These are phyloP conservation scores for Stephania cephalantha DNA, from an alignment of 164 flowering plant genomes.

Conservation along the genomic window DNA sequence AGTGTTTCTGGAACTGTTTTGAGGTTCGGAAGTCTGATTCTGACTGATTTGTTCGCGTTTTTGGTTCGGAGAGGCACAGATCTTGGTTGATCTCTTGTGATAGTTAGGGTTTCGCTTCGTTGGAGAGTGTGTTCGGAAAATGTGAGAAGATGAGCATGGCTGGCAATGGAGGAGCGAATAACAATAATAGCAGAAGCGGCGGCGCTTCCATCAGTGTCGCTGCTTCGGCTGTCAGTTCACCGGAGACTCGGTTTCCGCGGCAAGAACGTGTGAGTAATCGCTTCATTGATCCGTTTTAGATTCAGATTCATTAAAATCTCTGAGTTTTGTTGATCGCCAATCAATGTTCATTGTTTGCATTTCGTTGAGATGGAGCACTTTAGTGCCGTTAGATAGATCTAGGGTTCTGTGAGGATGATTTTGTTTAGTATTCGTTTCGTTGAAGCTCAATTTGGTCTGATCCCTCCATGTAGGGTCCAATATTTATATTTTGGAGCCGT, in stretches of 20 bases:
- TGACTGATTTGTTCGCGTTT: not conserved
- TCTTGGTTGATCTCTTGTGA: not conserved
- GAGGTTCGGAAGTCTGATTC: not conserved
- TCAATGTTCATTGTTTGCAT: not conserved
- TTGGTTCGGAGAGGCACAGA: not conserved
- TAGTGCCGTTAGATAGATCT: not conserved
- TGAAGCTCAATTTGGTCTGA: not conserved
- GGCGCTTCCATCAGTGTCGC: slow-evolving; percentile 25
- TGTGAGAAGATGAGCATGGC: slow-evolving; percentile 22
- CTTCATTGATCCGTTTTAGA: not conserved
- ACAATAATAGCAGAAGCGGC: slow-evolving; percentile 10
- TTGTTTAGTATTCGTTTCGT: not conserved
- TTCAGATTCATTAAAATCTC: not conserved
- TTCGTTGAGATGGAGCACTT: not conserved
- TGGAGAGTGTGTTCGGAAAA: slow-evolving; percentile 4
- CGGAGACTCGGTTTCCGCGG: slow-evolving; percentile 18
- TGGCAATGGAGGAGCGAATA: slow-evolving; percentile 21
- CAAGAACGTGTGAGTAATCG: slow-evolving; percentile 17
- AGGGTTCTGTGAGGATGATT: not conserved
- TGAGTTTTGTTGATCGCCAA: not conserved
- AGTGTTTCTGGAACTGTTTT: not conserved
- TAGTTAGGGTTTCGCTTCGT: slow-evolving; percentile 3
- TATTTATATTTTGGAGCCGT: not conserved
- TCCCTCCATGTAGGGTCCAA: not conserved
- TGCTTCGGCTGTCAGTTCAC: slow-evolving; percentile 12